These are phyloP conservation scores for Barnettozyma californica DNA, from an alignment of 805 yeast genomes.

Conservation along the genomic window DNA sequence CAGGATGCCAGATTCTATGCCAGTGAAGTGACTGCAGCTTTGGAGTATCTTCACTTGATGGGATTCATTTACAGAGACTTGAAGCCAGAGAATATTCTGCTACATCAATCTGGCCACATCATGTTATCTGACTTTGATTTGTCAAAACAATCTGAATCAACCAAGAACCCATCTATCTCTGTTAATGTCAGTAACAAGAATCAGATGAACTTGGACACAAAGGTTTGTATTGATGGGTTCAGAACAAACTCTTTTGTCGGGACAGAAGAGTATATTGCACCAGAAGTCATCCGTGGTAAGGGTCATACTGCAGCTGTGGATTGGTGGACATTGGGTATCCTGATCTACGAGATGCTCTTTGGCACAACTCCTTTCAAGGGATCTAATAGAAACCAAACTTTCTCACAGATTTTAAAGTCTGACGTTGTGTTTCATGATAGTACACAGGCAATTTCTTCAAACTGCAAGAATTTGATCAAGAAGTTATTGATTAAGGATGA, in stretches of 20 bases:
- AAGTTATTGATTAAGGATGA: slow-evolving; percentile 88
- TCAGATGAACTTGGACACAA: slow-evolving; percentile 78
- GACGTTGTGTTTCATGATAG: slow-evolving; percentile 77
- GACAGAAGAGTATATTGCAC: slow-evolving; percentile 97
- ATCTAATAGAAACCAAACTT: slow-evolving; percentile 79
- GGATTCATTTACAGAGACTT: slow-evolving; percentile 95
- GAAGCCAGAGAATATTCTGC: slow-evolving; percentile 90
- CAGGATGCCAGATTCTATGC: slow-evolving; percentile 91
- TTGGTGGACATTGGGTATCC: slow-evolving; percentile 98
- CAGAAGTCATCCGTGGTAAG: slow-evolving; percentile 94
- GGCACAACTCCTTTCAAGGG: slow-evolving; percentile 98
- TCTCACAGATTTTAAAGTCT: slow-evolving; percentile 76
- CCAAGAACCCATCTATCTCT: slow-evolving; percentile 66
- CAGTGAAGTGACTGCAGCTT: slow-evolving; percentile 94
- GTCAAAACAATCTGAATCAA: slow-evolving; percentile 78
- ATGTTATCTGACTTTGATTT: slow-evolving; percentile 96
- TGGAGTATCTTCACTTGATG: slow-evolving; percentile 92
- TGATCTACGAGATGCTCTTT: slow-evolving; percentile 88
- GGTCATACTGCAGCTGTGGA: slow-evolving; percentile 98
- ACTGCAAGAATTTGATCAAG: slow-evolving; percentile 73
- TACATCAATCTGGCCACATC: slow-evolving; percentile 96
- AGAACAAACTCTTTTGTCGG: slow-evolving; percentile 98
- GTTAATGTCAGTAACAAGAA: slow-evolving; percentile 29
- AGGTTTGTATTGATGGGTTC: slow-evolving; percentile 92
- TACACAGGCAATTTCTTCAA: slow-evolving; percentile 54